Evolutionary conservation across 1,284 basidiomycete species (phyloP), one percentile per base, ranked within the genome.

Genomic region (Fomes fomentarius): DNA sequence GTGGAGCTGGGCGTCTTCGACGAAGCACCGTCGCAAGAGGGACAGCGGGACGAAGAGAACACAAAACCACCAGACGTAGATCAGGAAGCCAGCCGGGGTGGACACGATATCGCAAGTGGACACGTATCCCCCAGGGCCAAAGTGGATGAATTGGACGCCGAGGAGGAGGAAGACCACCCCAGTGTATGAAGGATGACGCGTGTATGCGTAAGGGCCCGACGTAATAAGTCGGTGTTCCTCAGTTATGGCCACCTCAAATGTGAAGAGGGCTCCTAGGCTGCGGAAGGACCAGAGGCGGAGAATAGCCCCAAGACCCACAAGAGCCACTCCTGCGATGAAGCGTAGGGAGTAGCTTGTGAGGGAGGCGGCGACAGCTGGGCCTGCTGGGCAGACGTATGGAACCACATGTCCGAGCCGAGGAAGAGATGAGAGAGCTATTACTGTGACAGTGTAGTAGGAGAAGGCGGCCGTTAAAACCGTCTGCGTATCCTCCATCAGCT

Each of bases 121-220:
- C 21, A 57, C 28, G 31, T 53, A 60, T 8, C 51, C 50, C 24
- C 54, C 57, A 15, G 54, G 47, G 25, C 67, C 67, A 28, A 62
- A 48, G 24, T 66, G 61, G 17, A 63, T 65, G 39, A 67, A 56
- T 44, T 64, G 62, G 8, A 63, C 58, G 25, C 67, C 68, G 5
- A 50, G 9, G 8, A 41, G n/a, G 30, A 57, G 43, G 21, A 51
- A 3, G 37, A 50, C 46, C 10, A 49, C 19, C 33, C 51, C 55
- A 2, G 60, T 53, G 51, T 69, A 69, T 24, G 62, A 61, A 2
- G 67, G 68, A 37, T 69, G 68, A 1, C 66, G 63, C 21, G 64
- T 65, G 51, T 50, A 47, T 7, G 58, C 54, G 47, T 68, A 69
- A 0, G 68, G 66, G 2, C 66, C 68, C 0, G 54, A 49, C 9